Evolutionary conservation across 208 protist genomes (phyloP).

Genomic region (Trypanosoma avium): DNA sequence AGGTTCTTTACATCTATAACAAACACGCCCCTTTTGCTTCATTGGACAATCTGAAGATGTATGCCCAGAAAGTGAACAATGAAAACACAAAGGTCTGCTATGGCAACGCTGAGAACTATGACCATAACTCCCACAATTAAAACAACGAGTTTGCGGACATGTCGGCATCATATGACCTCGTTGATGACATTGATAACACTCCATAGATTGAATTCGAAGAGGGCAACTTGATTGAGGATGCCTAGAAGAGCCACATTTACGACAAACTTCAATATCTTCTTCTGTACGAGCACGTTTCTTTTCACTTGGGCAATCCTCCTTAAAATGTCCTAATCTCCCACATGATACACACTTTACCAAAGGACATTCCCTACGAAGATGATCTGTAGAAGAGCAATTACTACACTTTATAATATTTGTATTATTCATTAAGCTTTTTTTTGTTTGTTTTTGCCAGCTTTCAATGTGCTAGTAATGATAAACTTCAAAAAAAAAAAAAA

Average conservation of each 20-base stretch:
- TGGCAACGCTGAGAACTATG: constrained; percentile 84
- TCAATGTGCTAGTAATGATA: not conserved
- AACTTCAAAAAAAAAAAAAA: not conserved
- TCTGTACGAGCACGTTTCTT: constrained; percentile 30
- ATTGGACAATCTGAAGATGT: constrained; percentile 77
- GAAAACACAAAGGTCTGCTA: constrained; percentile 85
- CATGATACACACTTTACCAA: constrained; percentile 56
- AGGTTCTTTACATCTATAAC: constrained; percentile 88
- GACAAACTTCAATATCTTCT: constrained; percentile 39
- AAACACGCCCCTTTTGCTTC: constrained; percentile 68
- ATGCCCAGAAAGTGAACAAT: constrained; percentile 80
- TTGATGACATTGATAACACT: constrained; percentile 87
- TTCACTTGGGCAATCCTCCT: constrained; percentile 43
- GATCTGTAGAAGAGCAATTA: constrained; percentile 41
- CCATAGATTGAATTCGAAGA: constrained; percentile 52
- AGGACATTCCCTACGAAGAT: constrained; percentile 62
- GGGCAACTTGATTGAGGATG: constrained; percentile 75
- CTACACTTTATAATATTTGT: constrained; percentile 25
- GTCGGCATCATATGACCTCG: constrained; percentile 76
- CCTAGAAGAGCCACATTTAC: constrained; percentile 71
- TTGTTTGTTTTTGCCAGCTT: constrained; percentile 11
- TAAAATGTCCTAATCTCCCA: constrained; percentile 56
- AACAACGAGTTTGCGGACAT: constrained; percentile 86
- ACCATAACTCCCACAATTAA: constrained; percentile 85
- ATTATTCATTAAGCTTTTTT: not conserved